Evolutionary conservation across 352 stramenopile genomes (phyloP), one percentile per base, ranked within the genome.

Genomic region (Nothophytophthora sp.): DNA sequence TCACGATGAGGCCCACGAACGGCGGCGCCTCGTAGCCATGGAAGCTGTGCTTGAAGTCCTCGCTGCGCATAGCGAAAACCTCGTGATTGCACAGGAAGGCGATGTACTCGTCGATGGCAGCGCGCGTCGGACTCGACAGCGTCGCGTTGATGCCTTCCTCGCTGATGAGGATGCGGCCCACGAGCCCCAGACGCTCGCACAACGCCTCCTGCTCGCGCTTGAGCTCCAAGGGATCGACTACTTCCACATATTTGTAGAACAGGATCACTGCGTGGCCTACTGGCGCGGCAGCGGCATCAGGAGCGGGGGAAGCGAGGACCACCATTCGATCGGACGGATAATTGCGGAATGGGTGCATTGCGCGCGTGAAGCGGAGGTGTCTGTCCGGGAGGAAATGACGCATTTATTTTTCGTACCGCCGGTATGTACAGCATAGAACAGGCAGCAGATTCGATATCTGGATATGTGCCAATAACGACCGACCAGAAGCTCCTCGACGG

Each of bases 121-220:
- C 46, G 2, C 62, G 55, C 16, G 49, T 67, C 13, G 73, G 30
- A 42, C 76, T 82, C 27, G 70, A 81, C 27, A 94, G 75, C 52
- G 82, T 92, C 34, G 81, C 83, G 62, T 94, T 94, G 60, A 94
- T 86, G 50, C 83, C 83, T 61, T 94, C 83, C n/a, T 81, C 66
- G 44, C 73, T 85, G 52, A 94, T 84, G 25, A 90, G 70, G 29
- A 92, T 78, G 54, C 83, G 74, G 8, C 83, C 83, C 22, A 81
- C 61, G 19, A 93, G 71, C 1, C 67, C 68, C n/a, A 91, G 60
- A 18, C 61, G 46, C n/a, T 63, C 50, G 39, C 76, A 88, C 10
- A 90, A 43, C 49, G 56, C 25, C 40, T 84, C 48, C 53, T 90
- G 81, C 55, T 76, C 67, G 15, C 51, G 47, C 45, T 81, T 76